Evolutionary conservation across 1,284 basidiomycete genomes (phyloP).

Genomic region (Rhodotorula sp.): DNA sequence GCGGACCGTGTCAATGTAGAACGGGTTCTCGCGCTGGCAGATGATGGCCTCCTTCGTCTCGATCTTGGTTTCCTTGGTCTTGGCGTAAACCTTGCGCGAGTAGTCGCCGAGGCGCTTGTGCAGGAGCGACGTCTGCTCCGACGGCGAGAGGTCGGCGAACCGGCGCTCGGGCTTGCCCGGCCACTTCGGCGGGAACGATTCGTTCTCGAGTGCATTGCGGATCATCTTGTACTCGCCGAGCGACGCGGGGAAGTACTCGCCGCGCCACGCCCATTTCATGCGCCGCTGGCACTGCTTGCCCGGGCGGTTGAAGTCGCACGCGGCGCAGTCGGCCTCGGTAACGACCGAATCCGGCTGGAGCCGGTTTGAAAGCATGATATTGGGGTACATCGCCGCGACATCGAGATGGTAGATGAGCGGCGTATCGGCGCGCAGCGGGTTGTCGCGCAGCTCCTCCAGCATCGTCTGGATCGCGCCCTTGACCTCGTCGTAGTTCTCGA

Average conservation of each 20-base stretch:
- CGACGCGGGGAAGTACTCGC: constrained; percentile 97
- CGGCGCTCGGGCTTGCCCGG: constrained; percentile 72
- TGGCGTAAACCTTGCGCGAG: constrained; percentile 97
- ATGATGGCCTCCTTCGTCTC: constrained; percentile 94
- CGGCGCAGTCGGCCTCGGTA: constrained; percentile 93
- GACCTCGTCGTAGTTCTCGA: constrained; percentile 96
- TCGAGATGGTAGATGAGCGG: constrained; percentile 99
- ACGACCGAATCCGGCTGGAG: constrained; percentile 98
- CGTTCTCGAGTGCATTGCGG: constrained; percentile 91
- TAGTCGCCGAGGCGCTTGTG: constrained; percentile 99
- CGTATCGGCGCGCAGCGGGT: constrained; percentile 81
- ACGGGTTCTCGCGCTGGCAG: constrained; percentile 97
- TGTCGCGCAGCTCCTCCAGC: constrained; percentile 88
- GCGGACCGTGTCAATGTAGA: constrained; percentile 98
- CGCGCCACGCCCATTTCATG: constrained; percentile 98
- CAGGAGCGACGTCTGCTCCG: constrained; percentile 86
- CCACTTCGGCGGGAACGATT: constrained; percentile 81
- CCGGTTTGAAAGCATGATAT: constrained; percentile 99
- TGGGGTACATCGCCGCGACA: constrained; percentile 99
- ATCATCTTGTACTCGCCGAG: constrained; percentile 99
- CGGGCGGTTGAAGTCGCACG: constrained; percentile 97
- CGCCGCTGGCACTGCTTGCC: constrained; percentile 93
- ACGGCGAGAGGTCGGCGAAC: constrained; percentile 79
- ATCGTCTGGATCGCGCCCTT: constrained; percentile 74
- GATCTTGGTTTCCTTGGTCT: constrained; percentile 97